Base-by-base conservation (phyloP, 2,329 filamentous ascomycete species). In the Fusarium nematophilum region DNA sequence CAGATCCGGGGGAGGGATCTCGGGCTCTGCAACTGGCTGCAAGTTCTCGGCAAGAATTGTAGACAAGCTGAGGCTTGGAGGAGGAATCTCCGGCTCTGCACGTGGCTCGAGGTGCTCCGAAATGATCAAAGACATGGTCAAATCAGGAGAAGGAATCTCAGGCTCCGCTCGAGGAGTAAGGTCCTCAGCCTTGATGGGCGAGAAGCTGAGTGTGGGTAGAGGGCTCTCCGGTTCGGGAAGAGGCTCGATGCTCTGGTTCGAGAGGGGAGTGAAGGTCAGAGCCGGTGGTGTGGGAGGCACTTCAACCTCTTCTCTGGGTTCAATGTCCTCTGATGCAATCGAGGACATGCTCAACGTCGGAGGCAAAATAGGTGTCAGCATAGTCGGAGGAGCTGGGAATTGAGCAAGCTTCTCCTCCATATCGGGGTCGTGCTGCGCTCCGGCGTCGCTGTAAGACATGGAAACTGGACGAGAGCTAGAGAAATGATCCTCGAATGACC, bases 301-400 rank as follows among this genome's bases (percentile, higher is more conserved):
- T 49, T 72, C 72, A 3, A 73, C 59, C 47, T 81, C 80, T 23
- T 75, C 70, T 6, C 69, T 65, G 2, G 81, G 81, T 62, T 80
- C 76, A 13, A 84, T 73, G 36, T 74, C 62, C 64, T 84, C 76
- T 2, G 73, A 72, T 30, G 79, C 75, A 14, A 85, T 78, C 1
- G 59, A 64, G 1, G 83, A 83, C 29, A 84, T 69, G 36, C 69
- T 76, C 25, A 84, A 71, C 1, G 72, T 66, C 5, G 77, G 75
- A 2, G 72, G 67, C 15, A 73, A 48, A 31, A 76, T 68, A 6
- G 67, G 68, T 1, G 71, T 67, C 4, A 75, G 67, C n/a, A 78
- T 77, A 0, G 75, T 75, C 1, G 83, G 83, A 5, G 84, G 84
- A 10, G 81, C 76, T 3, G 84, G 83, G 74, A 86, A 86, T 61